Percentiles rank a stretch among this genome's conserved stretches.
Conservation (phyloP, 129 eudicot species). For the Heracleum sosnowskyi region DNA sequence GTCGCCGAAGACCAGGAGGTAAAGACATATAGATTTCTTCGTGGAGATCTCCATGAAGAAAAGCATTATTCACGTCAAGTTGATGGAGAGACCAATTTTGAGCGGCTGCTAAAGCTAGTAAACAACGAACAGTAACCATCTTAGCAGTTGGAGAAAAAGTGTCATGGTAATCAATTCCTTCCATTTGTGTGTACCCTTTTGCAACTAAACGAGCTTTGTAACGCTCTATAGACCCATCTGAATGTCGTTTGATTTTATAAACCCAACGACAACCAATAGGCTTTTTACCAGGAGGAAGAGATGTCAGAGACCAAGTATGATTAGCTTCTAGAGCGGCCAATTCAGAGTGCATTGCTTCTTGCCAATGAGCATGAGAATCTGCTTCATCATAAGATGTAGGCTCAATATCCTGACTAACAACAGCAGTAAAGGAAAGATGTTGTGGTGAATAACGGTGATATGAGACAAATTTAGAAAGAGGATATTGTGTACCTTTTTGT, state of each 20-base stretch:
- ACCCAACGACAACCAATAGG: background rate
- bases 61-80: no score
- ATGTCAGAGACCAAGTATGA: conserved; percentile 3
- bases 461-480: background rate
- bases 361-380: background rate
- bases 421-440: background rate
- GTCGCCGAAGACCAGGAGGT: background rate
- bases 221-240: no score
- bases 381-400: conserved; percentile 9
- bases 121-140: conserved; percentile 1
- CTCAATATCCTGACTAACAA: background rate
- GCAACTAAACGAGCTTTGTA: no score
- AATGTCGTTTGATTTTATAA: no score
- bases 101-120: background rate
- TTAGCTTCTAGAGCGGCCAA: conserved; percentile 10
- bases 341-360: conserved; percentile 15
- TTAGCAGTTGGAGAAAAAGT: background rate
- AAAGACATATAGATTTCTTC: background rate
- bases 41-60: no score
- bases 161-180: background rate
- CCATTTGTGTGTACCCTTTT: background rate
- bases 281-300: conserved; percentile 6
- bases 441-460: background rate
- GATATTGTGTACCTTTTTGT: conserved; percentile 9
- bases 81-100: background rate